A percentile compares a stretch with the other conserved stretches of the same genome.
These are phyloP conservation scores for Russula sp. DNA, from an alignment of 768 basidiomycete genomes.

Conservation along the genomic window DNA sequence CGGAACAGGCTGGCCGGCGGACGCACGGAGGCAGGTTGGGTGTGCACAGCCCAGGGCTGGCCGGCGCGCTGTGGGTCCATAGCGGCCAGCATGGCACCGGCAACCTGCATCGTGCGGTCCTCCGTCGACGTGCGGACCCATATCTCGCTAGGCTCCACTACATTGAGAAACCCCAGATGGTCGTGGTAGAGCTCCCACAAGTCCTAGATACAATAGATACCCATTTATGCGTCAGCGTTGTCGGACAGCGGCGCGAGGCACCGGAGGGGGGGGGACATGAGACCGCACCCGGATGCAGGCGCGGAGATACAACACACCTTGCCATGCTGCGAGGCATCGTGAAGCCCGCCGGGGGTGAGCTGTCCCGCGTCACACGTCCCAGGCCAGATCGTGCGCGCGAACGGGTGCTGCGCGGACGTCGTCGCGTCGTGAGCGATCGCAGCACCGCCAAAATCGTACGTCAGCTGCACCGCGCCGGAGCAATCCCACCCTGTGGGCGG, in stretches of 20 bases:
- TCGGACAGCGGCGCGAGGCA: neutral
- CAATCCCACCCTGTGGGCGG: slow-evolving; percentile 38
- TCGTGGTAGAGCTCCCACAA: slow-evolving; percentile 41
- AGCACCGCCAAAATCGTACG: slow-evolving; percentile 35
- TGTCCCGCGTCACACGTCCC: slow-evolving; percentile 46
- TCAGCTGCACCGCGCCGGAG: slow-evolving; percentile 34
- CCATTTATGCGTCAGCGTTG: neutral
- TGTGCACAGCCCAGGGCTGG: slow-evolving; percentile 36
- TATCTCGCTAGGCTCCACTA: slow-evolving; percentile 35
- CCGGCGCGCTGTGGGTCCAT: slow-evolving; percentile 36
- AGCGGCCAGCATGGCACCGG: slow-evolving; percentile 40
- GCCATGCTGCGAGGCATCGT: slow-evolving; percentile 40
- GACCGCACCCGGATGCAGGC: too few relatives aligned
- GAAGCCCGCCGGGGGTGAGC: slow-evolving; percentile 40
- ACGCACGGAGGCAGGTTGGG: slow-evolving; percentile 39
- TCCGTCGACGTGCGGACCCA: slow-evolving; percentile 41
- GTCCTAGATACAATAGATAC: slow-evolving; percentile 31
- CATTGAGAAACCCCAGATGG: slow-evolving; percentile 34
- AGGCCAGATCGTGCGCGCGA: slow-evolving; percentile 40
- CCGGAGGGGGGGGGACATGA: too few relatives aligned
- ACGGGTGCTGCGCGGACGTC: slow-evolving; percentile 41
- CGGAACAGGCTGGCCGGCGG: neutral
- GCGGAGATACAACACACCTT: slow-evolving; percentile 27
- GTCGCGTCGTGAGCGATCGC: slow-evolving; percentile 37
- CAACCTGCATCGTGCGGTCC: slow-evolving; percentile 44